Percentiles rank a stretch among this genome's conserved stretches.
phyloP scores from a whole-genome alignment of 1,284 basidiomycete genomes.

The Cutaneotrichosporon curvatum region DNA sequence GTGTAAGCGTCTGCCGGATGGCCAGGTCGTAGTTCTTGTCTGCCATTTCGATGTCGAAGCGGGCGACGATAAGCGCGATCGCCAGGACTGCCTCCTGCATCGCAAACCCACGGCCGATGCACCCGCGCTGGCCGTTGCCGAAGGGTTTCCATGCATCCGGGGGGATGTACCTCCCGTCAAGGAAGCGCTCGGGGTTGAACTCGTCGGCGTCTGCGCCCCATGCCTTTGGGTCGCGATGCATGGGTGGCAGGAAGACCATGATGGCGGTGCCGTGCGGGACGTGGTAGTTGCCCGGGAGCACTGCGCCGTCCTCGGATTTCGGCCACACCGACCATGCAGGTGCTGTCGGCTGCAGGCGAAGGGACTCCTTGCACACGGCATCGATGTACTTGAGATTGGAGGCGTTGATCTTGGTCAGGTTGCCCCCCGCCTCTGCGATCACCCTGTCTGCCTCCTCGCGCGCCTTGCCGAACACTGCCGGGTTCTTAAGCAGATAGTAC shows the following conservation, averaged over 20 bases:
- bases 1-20: conserved; percentile 50
- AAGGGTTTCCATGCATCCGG: conserved; percentile 42
- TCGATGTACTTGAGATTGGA: conserved; percentile 51
- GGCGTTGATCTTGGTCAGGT: conserved; percentile 13
- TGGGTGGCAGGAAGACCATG: conserved; percentile 37
- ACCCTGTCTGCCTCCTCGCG: conserved; percentile 55
- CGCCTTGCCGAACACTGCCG: conserved; percentile 49
- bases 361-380: conserved; percentile 51
- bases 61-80: conserved; percentile 47
- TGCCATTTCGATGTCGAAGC: conserved; percentile 49
- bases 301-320: conserved; percentile 7
- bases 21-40: conserved; percentile 50
- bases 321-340: conserved; percentile 19
- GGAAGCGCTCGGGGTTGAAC: conserved; percentile 49
- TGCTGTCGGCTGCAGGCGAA: conserved; percentile 50
- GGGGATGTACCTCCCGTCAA: conserved; percentile 48
- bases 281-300: conserved; percentile 36
- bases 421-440: conserved; percentile 17
- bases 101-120: conserved; percentile 49
- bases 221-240: conserved; percentile 49
- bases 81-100: conserved; percentile 52
- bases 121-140: conserved; percentile 33
- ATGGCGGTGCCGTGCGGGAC: conserved; percentile 44
- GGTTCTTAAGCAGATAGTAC: conserved; percentile 52
- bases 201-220: conserved; percentile 52